Evolutionary conservation across 2,329 filamentous ascomycete species (phyloP).

Genomic region (Elsinoe batatas): DNA sequence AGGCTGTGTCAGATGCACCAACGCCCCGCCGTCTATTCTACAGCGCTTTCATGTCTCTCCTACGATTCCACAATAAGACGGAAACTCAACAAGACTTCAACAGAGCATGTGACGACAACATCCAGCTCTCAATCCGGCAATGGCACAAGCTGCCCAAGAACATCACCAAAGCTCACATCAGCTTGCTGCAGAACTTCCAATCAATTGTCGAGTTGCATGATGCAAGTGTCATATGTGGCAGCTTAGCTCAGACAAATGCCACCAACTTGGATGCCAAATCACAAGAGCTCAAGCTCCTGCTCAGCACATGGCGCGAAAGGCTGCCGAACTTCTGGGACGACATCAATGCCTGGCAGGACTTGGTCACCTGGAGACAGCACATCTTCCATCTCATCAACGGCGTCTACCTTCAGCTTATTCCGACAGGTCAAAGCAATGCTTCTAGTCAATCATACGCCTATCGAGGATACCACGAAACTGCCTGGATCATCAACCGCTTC

Average conservation of each 20-base stretch:
- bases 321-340: conserved; percentile 98
- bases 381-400: conserved; percentile 96
- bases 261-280: conserved; percentile 87
- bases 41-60: conserved; percentile 93
- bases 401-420: conserved; percentile 77
- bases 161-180: conserved; percentile 90
- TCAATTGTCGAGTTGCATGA: conserved; percentile 95
- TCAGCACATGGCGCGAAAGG: conserved; percentile 91
- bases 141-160: conserved; percentile 96
- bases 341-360: conserved; percentile 97
- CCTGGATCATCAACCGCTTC: conserved; percentile 99
- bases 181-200: conserved; percentile 93
- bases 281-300: conserved; percentile 83
- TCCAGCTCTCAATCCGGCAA: conserved; percentile 92
- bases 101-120: conserved; percentile 87
- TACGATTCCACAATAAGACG: conserved; percentile 86
- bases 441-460: conserved; percentile 93
- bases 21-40: conserved; percentile 93
- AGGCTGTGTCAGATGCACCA: conserved; percentile 93
- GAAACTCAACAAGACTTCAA: conserved; percentile 74
- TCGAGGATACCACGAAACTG: conserved; percentile 93
- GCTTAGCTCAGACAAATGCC: conserved; percentile 73
- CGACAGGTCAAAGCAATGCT: conserved; percentile 62
- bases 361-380: conserved; percentile 99
- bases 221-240: conserved; percentile 90